A percentile compares a stretch with the other conserved stretches of the same genome.
Evolutionary conservation across 2,329 filamentous ascomycete genomes (phyloP).

Genomic region (Sarocladiaceae sp.): DNA sequence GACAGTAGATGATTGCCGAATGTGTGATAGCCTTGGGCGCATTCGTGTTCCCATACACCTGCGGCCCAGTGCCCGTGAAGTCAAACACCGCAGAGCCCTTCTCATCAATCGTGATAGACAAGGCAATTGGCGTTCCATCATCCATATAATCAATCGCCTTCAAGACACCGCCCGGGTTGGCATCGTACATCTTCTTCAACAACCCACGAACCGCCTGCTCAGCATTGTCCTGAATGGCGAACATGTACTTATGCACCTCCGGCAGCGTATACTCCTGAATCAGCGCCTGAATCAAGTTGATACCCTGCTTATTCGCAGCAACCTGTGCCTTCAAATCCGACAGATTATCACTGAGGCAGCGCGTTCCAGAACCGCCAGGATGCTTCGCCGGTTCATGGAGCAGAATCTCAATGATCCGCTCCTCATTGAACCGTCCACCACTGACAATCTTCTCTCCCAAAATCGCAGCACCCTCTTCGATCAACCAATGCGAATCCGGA

Average conservation of each 20-base stretch:
- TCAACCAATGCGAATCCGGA: conserved; percentile 63
- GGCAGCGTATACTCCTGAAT: conserved; percentile 70
- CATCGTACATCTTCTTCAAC: background rate
- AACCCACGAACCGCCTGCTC: conserved; percentile 20
- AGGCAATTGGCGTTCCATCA: conserved; percentile 72
- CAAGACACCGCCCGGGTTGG: conserved; percentile 5
- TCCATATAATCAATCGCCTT: conserved; percentile 37
- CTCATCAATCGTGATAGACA: conserved; percentile 71
- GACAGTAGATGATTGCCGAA: conserved; percentile 23
- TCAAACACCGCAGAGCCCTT: conserved; percentile 71
- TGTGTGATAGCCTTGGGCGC: conserved; percentile 26
- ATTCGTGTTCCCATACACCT: conserved; percentile 23
- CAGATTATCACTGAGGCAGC: conserved; percentile 77
- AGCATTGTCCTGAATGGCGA: conserved; percentile 36
- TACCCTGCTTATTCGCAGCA: conserved; percentile 82
- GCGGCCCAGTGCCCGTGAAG: conserved; percentile 24
- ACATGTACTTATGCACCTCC: conserved; percentile 61
- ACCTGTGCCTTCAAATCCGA: conserved; percentile 86
- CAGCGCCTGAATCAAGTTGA: conserved; percentile 65
- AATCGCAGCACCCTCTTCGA: conserved; percentile 61
- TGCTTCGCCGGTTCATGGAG: conserved; percentile 67
- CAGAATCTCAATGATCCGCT: conserved; percentile 67
- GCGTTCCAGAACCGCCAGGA: conserved; percentile 72
- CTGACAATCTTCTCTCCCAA: conserved; percentile 68
- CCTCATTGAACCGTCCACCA: conserved; percentile 73